These are phyloP conservation scores for Trichoderma asperellum DNA, from an alignment of 2,329 filamentous ascomycete genomes.

Conservation along the genomic window DNA sequence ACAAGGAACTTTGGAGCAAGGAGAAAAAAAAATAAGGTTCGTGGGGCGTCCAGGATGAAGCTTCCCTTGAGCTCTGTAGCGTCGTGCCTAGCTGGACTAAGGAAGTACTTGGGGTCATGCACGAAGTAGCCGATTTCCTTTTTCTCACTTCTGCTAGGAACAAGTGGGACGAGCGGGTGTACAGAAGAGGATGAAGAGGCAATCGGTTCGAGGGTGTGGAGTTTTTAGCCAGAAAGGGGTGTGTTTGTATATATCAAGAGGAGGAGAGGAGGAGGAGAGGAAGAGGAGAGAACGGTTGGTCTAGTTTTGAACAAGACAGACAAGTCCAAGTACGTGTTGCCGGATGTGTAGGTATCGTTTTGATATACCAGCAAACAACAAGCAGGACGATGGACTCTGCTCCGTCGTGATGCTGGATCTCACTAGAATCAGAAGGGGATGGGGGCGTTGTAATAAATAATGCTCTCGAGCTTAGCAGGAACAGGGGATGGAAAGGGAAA, in stretches of 20 bases:
- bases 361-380: neutral
- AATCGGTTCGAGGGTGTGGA: slow-evolving; percentile 11
- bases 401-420: neutral
- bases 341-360: neutral
- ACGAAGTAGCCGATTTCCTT: neutral
- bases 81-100: slow-evolving; percentile 5
- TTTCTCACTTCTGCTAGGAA: neutral
- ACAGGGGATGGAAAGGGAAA: neutral
- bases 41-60: slow-evolving; percentile 22
- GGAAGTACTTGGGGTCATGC: neutral
- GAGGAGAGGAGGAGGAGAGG: neutral
- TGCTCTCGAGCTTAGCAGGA: neutral
- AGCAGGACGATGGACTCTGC: neutral
- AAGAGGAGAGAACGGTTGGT: neutral
- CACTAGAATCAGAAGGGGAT: neutral
- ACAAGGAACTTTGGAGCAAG: neutral
- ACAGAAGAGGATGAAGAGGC: neutral
- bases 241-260: neutral
- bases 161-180: slow-evolving; percentile 1
- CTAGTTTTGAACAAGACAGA: no score
- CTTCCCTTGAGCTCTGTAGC: slow-evolving; percentile 16
- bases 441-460: neutral
- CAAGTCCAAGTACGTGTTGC: neutral
- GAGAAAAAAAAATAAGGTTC: slow-evolving; percentile 15
- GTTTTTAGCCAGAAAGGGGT: neutral